phyloP scores from a whole-genome alignment of 2,329 filamentous ascomycete genomes.

The Cladosporium sp. region DNA sequence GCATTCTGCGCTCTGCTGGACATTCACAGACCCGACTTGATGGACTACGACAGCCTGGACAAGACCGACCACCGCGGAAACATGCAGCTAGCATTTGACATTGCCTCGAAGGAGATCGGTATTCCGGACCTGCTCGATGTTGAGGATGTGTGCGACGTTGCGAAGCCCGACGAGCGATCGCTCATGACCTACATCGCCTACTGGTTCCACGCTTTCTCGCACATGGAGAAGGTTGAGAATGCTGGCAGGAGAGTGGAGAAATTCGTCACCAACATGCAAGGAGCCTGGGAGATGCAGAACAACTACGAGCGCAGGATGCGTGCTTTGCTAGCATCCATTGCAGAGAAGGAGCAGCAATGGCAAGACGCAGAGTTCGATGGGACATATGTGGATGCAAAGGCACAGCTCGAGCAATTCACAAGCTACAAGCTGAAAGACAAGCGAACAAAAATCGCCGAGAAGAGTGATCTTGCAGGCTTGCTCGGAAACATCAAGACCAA shows the following conservation, averaged over 20 bases:
- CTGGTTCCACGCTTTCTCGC: constrained; percentile 99
- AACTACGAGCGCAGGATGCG: constrained; percentile 91
- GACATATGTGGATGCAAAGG: constrained; percentile 89
- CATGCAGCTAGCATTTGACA: constrained; percentile 97
- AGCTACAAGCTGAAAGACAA: constrained; percentile 91
- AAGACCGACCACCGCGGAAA: constrained; percentile 93
- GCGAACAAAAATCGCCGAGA: constrained; percentile 94
- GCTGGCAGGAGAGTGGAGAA: constrained; percentile 95
- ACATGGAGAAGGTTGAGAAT: constrained; percentile 98
- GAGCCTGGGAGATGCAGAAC: constrained; percentile 99
- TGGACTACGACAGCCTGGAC: constrained; percentile 93
- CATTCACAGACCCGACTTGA: constrained; percentile 94
- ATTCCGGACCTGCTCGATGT: constrained; percentile 95
- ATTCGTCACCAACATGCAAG: constrained; percentile 98
- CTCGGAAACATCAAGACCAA: constrained; percentile 99
- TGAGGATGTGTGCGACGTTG: constrained; percentile 95
- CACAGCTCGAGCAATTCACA: constrained; percentile 77
- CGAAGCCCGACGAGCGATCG: constrained; percentile 92
- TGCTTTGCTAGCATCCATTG: constrained; percentile 74
- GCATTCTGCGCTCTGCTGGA: constrained; percentile 96
- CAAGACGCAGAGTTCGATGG: constrained; percentile 80
- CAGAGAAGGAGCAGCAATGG: constrained; percentile 74
- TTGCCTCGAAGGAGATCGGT: constrained; percentile 92
- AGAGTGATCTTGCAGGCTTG: constrained; percentile 89
- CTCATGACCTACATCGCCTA: constrained; percentile 99